These are phyloP conservation scores for Coemansia sp. DNA, from an alignment of 192 early-diverging fungal genomes.

Conservation along the genomic window DNA sequence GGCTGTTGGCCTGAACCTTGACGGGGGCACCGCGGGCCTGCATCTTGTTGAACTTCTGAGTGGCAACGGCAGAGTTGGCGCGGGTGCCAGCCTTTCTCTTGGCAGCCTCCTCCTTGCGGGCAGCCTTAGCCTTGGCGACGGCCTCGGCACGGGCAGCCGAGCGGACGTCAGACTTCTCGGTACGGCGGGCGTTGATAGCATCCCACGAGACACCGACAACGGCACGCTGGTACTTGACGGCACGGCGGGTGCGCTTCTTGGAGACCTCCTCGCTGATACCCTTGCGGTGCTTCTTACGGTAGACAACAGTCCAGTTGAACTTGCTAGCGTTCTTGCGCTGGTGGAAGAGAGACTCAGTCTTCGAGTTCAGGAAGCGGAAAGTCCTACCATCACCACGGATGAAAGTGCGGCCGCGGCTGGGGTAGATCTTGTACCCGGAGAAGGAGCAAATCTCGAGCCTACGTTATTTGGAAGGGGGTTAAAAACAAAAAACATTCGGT, in stretches of 20 bases:
- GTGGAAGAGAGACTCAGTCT: slow-evolving; percentile 95
- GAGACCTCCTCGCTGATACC: slow-evolving; percentile 91
- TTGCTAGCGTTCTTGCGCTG: slow-evolving; percentile 98
- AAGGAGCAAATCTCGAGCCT: slow-evolving; percentile 94
- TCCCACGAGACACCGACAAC: slow-evolving; percentile 95
- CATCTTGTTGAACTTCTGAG: slow-evolving; percentile 45
- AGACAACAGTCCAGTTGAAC: slow-evolving; percentile 94
- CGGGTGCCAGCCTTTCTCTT: slow-evolving; percentile 89
- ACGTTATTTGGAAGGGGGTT: neutral
- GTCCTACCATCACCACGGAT: slow-evolving; percentile 79
- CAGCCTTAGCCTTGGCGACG: slow-evolving; percentile 83
- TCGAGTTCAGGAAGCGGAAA: slow-evolving; percentile 97
- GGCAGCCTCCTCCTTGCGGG: slow-evolving; percentile 82
- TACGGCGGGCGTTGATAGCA: slow-evolving; percentile 95
- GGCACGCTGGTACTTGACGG: slow-evolving; percentile 94
- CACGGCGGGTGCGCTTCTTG: slow-evolving; percentile 94
- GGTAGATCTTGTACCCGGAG: slow-evolving; percentile 99
- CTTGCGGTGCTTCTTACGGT: slow-evolving; percentile 99
- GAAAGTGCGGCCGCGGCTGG: slow-evolving; percentile 93
- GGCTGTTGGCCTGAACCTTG: slow-evolving; percentile 44
- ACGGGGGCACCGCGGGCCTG: slow-evolving; percentile 30
- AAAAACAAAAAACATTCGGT: neutral
- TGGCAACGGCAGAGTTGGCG: slow-evolving; percentile 57
- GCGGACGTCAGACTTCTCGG: slow-evolving; percentile 94
- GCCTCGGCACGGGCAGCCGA: slow-evolving; percentile 85